Conservation (phyloP, 2,329 filamentous ascomycete species). For the Xylaria polymorpha region DNA sequence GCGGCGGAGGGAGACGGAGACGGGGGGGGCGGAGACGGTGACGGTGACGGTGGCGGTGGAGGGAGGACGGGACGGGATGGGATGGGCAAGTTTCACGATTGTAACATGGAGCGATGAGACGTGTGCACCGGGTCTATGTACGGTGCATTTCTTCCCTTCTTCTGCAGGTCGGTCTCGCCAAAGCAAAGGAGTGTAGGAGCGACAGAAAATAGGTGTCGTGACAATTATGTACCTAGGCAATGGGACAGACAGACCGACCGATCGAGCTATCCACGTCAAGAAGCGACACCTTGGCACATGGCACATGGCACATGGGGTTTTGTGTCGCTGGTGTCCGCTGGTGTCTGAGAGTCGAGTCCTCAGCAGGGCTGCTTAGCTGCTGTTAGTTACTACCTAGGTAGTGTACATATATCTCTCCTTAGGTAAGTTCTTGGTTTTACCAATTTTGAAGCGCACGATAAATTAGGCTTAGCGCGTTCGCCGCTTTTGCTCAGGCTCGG, state of each 20-base stretch:
- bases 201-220: slow-evolving; percentile 9
- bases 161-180: slow-evolving; percentile 12
- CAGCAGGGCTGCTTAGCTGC: neutral
- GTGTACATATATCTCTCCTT: no score
- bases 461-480: no score
- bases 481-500: slow-evolving; percentile 11
- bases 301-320: neutral
- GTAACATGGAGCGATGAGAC: slow-evolving; percentile 44
- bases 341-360: no score
- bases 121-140: slow-evolving; percentile 26
- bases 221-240: neutral
- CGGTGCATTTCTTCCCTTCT: slow-evolving; percentile 35
- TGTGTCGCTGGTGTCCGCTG: slow-evolving; percentile 5
- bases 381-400: no score
- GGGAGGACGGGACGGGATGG: slow-evolving; percentile 31
- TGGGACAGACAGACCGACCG: slow-evolving; percentile 7
- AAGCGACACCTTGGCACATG: slow-evolving; percentile 35
- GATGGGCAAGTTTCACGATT: slow-evolving; percentile 38
- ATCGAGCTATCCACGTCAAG: slow-evolving; percentile 24
- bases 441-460: no score
- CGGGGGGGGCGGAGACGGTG: slow-evolving; percentile 32
- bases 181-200: slow-evolving; percentile 22
- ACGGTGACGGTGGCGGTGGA: slow-evolving; percentile 31
- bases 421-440: no score
- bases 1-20: slow-evolving; percentile 34